A percentile compares a stretch with the other conserved stretches of the same genome.
These are phyloP conservation scores for Salvia splendens DNA, from an alignment of 257 asterid genomes.

Conservation along the genomic window DNA sequence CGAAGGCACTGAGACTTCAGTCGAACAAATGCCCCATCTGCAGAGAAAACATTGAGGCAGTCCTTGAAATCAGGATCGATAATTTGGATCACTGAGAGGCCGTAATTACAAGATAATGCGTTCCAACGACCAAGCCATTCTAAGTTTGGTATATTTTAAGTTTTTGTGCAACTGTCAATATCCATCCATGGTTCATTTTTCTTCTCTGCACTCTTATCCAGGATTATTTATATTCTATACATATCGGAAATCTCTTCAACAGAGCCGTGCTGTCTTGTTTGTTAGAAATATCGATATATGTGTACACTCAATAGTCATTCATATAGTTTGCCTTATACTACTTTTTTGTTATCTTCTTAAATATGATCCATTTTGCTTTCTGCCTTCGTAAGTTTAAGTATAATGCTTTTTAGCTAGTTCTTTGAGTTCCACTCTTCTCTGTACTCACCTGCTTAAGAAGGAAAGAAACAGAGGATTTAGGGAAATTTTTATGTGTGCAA, in stretches of 20 bases:
- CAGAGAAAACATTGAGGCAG: conserved; percentile 57
- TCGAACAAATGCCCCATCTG: conserved; percentile 77
- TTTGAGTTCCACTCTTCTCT: not conserved
- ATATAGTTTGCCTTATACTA: conserved; percentile 40
- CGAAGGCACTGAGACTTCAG: conserved; percentile 62
- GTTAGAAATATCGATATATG: conserved; percentile 25
- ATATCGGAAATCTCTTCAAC: conserved; percentile 29
- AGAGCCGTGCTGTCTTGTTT: conserved; percentile 25
- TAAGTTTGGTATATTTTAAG: conserved; percentile 30
- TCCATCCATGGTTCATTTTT: conserved; percentile 24
- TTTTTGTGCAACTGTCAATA: conserved; percentile 42
- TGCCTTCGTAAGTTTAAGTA: not conserved
- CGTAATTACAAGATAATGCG: conserved; percentile 19
- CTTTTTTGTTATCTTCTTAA: conserved; percentile 33
- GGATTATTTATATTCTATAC: conserved; percentile 27
- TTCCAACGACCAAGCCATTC: conserved; percentile 20
- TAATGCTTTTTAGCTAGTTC: not conserved
- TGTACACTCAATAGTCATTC: conserved; percentile 41
- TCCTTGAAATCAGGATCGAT: conserved; percentile 57
- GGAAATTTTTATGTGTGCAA: not conserved
- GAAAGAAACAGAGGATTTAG: not conserved
- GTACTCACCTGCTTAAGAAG: not conserved
- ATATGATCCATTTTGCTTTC: conserved; percentile 15
- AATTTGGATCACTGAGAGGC: conserved; percentile 37
- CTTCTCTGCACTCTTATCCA: conserved; percentile 30